These are phyloP conservation scores for Punica granatum DNA, from an alignment of 345 rosid species.

Conservation along the genomic window DNA sequence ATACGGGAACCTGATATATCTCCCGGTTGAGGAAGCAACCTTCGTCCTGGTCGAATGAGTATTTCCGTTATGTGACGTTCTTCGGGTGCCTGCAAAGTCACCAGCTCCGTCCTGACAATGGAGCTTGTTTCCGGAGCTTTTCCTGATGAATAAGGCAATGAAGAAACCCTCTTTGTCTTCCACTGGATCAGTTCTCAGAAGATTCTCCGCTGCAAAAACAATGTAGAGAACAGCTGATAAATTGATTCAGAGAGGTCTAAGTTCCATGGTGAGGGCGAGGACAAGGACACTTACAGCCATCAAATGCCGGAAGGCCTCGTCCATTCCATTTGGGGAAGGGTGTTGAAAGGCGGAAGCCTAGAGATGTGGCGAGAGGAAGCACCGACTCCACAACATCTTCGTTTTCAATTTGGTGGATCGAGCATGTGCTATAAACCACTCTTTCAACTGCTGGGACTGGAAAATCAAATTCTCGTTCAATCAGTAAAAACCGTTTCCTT, in stretches of 20 bases:
- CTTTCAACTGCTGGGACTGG: constrained; percentile 55
- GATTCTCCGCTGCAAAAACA: constrained; percentile 29
- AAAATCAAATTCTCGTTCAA: not conserved
- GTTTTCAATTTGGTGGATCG: constrained; percentile 75
- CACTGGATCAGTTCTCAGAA: constrained; percentile 41
- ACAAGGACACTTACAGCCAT: constrained; percentile 49
- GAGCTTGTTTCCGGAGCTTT: not conserved
- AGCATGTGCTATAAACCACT: constrained; percentile 90
- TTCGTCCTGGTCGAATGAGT: not conserved
- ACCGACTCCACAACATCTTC: constrained; percentile 75
- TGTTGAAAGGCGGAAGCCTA: constrained; percentile 50
- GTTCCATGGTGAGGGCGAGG: not conserved
- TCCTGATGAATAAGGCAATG: constrained; percentile 52
- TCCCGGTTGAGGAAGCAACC: not conserved
- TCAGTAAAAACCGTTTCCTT: not conserved
- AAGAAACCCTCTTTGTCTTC: constrained; percentile 90
- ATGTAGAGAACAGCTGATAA: not conserved
- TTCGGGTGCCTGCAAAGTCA: too few species aligned
- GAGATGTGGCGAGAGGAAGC: constrained; percentile 42
- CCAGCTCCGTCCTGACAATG: too few species aligned
- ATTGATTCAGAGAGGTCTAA: not conserved
- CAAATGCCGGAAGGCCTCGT: constrained; percentile 67
- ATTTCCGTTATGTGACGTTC: too few species aligned
- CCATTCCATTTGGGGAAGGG: constrained; percentile 72
- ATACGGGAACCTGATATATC: not conserved